These are phyloP conservation scores for Vitis vinifera DNA, from an alignment of 164 flowering plant genomes.

Conservation along the genomic window ASM3070453v1 NC_081805.1:12119501-12120000, in stretches of 20 bases:
- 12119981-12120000: too few species aligned
- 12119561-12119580: constrained; percentile 52
- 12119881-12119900: too few species aligned
- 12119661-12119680: constrained; percentile 26
- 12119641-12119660: constrained; percentile 11
- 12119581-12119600: constrained; percentile 18
- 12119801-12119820: not conserved
- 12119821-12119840: too few species aligned
- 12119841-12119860: too few species aligned
- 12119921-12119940: too few species aligned
- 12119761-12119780: not conserved
- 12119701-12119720: not conserved
- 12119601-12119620: constrained; percentile 5
- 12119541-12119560: constrained; percentile 84
- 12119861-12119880: too few species aligned
- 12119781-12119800: not conserved
- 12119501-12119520: constrained; percentile 95
- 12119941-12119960: too few species aligned
- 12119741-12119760: constrained; percentile 4
- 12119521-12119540: constrained; percentile 71
- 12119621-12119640: constrained; percentile 7
- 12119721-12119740: constrained; percentile 6
- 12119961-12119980: too few species aligned
- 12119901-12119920: too few species aligned
- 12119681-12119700: constrained; percentile 10